Evolutionary conservation across 2,329 filamentous ascomycete genomes (phyloP).

Genomic region (Nemania sp.): DNA sequence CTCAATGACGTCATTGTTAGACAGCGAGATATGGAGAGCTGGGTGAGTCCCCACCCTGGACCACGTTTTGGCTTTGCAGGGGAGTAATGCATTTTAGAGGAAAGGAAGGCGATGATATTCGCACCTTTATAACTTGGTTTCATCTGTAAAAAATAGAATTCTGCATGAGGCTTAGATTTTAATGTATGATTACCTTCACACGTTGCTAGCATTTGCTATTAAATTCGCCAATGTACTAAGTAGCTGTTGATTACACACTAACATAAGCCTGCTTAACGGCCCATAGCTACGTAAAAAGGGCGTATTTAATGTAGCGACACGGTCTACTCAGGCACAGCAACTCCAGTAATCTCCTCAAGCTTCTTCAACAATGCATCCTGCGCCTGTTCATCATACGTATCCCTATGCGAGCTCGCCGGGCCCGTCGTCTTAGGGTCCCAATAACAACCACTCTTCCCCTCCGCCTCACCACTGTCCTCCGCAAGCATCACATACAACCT

Average conservation of each 20-base stretch:
- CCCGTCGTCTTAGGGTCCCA: conserved; percentile 51
- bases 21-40: background rate
- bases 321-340: conserved; percentile 28
- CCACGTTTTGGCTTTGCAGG: background rate
- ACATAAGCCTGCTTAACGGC: too few relatives aligned
- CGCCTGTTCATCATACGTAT: conserved; percentile 53
- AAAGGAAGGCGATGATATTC: background rate
- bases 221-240: background rate
- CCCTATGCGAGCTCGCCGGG: conserved; percentile 46
- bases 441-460: conserved; percentile 54
- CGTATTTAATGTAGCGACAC: too few relatives aligned
- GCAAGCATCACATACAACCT: conserved; percentile 62
- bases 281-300: too few relatives aligned
- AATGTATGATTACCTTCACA: background rate
- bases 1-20: too few relatives aligned
- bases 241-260: background rate
- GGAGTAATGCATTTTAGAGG: background rate
- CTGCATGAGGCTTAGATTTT: background rate
- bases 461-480: conserved; percentile 53
- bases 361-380: conserved; percentile 61
- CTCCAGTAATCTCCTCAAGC: conserved; percentile 48
- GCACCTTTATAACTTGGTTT: background rate
- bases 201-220: background rate
- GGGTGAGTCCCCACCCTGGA: background rate
- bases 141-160: background rate